Base-by-base conservation (phyloP, 768 basidiomycete species). In the Russula olivacea region DNA sequence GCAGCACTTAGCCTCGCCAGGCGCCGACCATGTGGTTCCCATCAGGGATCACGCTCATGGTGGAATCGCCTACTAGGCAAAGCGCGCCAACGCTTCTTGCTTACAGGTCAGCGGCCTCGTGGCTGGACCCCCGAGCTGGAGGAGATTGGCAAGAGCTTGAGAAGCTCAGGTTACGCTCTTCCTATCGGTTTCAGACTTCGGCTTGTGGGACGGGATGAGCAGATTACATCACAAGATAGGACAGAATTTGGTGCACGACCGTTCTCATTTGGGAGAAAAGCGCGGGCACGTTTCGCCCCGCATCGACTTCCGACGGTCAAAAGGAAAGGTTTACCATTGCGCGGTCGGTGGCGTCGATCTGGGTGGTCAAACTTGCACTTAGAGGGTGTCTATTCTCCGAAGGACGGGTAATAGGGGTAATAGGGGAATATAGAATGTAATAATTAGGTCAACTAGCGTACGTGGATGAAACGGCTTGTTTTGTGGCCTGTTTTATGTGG, bases 1-100 rank as follows among this genome's bases (percentile, higher is more conserved):
- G 83, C 83, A 2, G 76, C 82, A 10, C 72, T 89, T 14, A 71
- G 74, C 11, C 73, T 86, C 19, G 70, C 73, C 63, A 59, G 55
- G 9, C 66, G 64, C 6, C 58, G 52, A 17, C 65, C 58, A 14
- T 73, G 69, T 32, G 61, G 61, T 21, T 54, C 38, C 2, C 65
- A 60, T 41, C 66, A 56, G 2, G 73, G 68, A 4, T 43, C 74
- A 8, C 69, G 69, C 54, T 75, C 73, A 75, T 68, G 71, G 50
- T 72, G 71, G 25, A 72, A 70, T 57, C 32, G 11, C 21, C 25
- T 19, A 36, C 65, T 76, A 34, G 63, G 68, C 32, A 61, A 55
- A 8, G 74, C 75, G 9, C 54, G n/a, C 32, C 8, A 19, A 9
- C 51, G 8, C 41, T 57, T 55, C n/a, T 25, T 32, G 47, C 25